Evolutionary conservation across 371 early-diverging fungal species (phyloP), one percentile per base, ranked within the genome.

Genomic region (Nematocida ausubeli): DNA sequence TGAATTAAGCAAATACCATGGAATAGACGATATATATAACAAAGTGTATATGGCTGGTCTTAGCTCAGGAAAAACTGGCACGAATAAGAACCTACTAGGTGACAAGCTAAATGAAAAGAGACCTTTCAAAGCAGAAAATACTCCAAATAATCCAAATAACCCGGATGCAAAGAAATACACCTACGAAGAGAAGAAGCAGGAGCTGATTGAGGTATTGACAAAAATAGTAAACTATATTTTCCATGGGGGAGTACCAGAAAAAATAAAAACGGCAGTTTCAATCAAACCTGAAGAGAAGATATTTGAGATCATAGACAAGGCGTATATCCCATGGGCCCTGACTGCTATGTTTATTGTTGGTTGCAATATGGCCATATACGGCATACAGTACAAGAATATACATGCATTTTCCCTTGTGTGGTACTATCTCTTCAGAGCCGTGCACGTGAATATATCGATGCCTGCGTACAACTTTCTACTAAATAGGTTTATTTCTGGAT

Each of bases 281-380:
- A 44, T 44, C 47, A 14, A 9, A 14, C 9, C 47, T 0, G 14
- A 44, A 19, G 47, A 44, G 2, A 9, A 44, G 47, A 19, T 19
- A 30, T 12, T 55, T 19, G 12, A 12, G 19, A 26, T 24, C 9
- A 9, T 55, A 2, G 55, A 55, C 32, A 30, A 55, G 32, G 35
- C 28, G 24, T 60, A 60, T 37, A 19, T 39, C 12, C 7, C 30
- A 7, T 7, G 30, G 9, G 16, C 28, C 39, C 60, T 60, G 32
- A 7, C 35, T 16, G 37, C 28, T 24, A 30, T 32, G 24, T 60
- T 60, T 1, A 24, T 60, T 32, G 7, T 60, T 6, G 60, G 60
- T 7, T 60, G 60, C 60, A 60, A 60, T 24, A 60, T 60, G 60
- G 35, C 28, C 12, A 7, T 60, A 28, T 37, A 22, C 4, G 60